These are phyloP conservation scores for Pythium volutum DNA, from an alignment of 352 stramenopile species.

Conservation along the genomic window DNA sequence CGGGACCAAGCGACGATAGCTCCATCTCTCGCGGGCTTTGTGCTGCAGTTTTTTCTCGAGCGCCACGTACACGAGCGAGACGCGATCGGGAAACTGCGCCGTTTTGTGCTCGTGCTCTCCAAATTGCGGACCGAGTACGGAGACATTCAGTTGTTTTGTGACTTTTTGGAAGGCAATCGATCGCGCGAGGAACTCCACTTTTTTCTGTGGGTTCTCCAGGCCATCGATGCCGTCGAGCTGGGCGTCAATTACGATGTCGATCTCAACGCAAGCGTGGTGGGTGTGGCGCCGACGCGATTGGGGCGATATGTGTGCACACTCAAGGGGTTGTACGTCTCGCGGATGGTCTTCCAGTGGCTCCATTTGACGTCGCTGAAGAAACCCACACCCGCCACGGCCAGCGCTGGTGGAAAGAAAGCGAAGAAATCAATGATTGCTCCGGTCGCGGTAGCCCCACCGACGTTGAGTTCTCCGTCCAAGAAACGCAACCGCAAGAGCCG, in stretches of 20 bases:
- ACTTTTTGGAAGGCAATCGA: constrained; percentile 42
- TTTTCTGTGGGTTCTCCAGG: constrained; percentile 52
- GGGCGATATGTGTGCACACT: constrained; percentile 41
- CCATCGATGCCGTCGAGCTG: constrained; percentile 38
- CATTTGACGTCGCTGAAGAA: constrained; percentile 35
- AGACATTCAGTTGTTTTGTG: constrained; percentile 53
- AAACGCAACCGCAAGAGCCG: constrained; percentile 32
- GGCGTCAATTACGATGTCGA: constrained; percentile 49
- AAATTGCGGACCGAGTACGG: constrained; percentile 26
- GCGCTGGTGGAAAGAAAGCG: background rate
- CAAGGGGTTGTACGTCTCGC: constrained; percentile 49
- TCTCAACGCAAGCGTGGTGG: constrained; percentile 1
- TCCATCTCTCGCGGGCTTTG: constrained; percentile 25
- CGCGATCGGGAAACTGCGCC: constrained; percentile 29
- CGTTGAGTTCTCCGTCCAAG: constrained; percentile 27
- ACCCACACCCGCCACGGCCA: constrained; percentile 5
- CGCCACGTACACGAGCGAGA: constrained; percentile 33
- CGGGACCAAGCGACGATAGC: constrained; percentile 2
- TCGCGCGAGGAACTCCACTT: constrained; percentile 47
- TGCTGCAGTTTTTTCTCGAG: constrained; percentile 61
- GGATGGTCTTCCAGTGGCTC: constrained; percentile 46
- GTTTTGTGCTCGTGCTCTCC: constrained; percentile 40
- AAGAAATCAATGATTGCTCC: background rate
- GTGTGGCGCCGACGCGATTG: background rate
- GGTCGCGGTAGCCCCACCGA: background rate